Evolutionary conservation across 805 yeast species (phyloP), one percentile per base, ranked within the genome.

Genomic region (Debaryomyces tyrocola): DNA sequence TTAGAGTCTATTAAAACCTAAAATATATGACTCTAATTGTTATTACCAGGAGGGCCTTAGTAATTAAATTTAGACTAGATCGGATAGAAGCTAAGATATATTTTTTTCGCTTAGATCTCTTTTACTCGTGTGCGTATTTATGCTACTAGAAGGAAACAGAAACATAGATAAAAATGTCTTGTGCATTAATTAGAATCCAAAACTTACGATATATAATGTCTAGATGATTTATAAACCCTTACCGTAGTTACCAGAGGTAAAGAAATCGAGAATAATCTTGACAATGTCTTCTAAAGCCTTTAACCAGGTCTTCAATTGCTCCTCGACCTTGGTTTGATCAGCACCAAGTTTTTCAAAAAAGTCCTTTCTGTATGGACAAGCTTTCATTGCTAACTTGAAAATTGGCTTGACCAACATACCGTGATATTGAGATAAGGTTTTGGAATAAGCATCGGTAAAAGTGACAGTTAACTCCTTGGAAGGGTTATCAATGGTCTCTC

Each of bases 341-440:
- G 77, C 76, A 47, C 96, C 96, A 57, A 90, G 78, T 73, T 89
- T 90, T 49, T 67, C 84, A 60, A 88, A 90, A 63, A 90, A 87
- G 61, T 83, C 96, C 64, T 80, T 82, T 73, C 96, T 82, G 70
- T 88, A 90, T 10, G 97, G 97, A 67, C 96, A 88, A 1, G 96
- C 95, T 67, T 87, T 87, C 96, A 90, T 90, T 41, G 97, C 97
- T 64, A 90, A 77, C 70, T 88, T 88, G 80, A 90, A 90, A 44
- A 90, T 82, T 21, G 96, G 96, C 61, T 85, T 86, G 51, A 90
- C 77, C 59, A 90, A 73, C 78, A 90, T 80, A 44, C 85, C 83
- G 71, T 90, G 97, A 70, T 82, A 84, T 67, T 90, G 83, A 49
- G 85, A 78, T 63, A 90, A 78, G 4, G 96, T 90, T 70, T 85